Evolutionary conservation across 1,284 basidiomycete genomes (phyloP), one percentile per base, ranked within the genome.

Genomic region (Farysia itapuensis): DNA sequence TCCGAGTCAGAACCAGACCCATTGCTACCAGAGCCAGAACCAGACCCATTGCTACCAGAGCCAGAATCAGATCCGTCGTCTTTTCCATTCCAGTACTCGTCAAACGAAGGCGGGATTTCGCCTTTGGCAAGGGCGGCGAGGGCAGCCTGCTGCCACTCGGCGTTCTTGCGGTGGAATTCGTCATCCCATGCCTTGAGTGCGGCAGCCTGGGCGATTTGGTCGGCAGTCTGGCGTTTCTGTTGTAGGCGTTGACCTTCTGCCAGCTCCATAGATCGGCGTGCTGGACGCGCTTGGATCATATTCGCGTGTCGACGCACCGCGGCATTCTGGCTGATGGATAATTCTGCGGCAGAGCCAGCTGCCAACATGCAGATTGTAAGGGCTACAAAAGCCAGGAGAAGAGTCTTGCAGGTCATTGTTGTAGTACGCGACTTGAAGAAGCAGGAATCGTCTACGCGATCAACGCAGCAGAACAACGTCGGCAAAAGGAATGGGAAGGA

Each of bases 1-100:
- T 19, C 76, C 61, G 8, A 71, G 58, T 57, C 74, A 63, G 58
- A 75, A 49, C 43, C 75, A 66, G 39, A 77, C 18, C 65, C 0
- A n/a, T n/a, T n/a, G n/a, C n/a, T n/a, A n/a, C n/a, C n/a, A n/a
- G n/a, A n/a, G n/a, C n/a, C n/a, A n/a, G n/a, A n/a, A n/a, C n/a
- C n/a, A n/a, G n/a, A n/a, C n/a, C n/a, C n/a, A n/a, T n/a, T n/a
- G 65, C 77, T 43, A 66, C 65, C 35, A 9, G 41, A 45, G 42
- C 6, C 32, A 22, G 28, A 16, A 13, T 12, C n/a, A 4, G 35
- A 5, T 5, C 29, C 21, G 37, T 41, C 44, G 2, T 43, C 41
- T 35, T 70, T 54, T 26, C 42, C 42, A 15, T 30, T 35, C 52
- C 45, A 56, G 44, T 53, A 70, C 16, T 54, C 35, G 34, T 67